phyloP scores from a whole-genome alignment of 2,329 filamentous ascomycete genomes.

The Aspergillus fumigatiaffinis region DNA sequence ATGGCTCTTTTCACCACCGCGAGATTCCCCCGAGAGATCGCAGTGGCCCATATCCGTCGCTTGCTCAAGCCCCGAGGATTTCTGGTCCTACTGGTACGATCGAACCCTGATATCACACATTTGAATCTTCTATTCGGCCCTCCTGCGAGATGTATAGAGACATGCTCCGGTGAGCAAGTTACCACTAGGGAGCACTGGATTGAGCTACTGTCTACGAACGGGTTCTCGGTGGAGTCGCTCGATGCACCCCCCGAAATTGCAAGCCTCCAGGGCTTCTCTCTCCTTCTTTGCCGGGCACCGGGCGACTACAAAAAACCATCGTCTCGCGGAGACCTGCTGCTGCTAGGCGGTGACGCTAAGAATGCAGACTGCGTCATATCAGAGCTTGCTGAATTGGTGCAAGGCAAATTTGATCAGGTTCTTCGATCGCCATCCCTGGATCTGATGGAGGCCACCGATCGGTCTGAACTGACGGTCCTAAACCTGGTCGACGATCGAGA shows the following conservation, averaged over 20 bases:
- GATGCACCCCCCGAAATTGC: not conserved
- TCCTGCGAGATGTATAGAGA: too few species aligned
- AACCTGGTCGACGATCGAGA: not conserved
- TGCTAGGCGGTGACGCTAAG: not conserved
- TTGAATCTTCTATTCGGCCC: too few species aligned
- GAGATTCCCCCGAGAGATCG: constrained; percentile 21
- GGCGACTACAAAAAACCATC: not conserved
- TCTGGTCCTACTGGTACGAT: not conserved
- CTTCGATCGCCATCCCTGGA: not conserved
- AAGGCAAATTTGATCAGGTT: not conserved
- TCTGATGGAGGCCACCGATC: not conserved
- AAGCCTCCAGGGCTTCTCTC: not conserved
- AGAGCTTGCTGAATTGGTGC: not conserved
- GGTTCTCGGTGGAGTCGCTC: not conserved
- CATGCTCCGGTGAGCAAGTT: too few species aligned
- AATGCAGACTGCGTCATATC: not conserved
- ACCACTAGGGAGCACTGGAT: not conserved
- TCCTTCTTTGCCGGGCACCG: not conserved
- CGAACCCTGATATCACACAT: not conserved
- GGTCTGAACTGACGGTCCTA: not conserved
- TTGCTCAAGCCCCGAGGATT: constrained; percentile 10
- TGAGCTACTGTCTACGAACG: not conserved
- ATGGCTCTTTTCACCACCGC: constrained; percentile 36
- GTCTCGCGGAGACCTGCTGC: not conserved
- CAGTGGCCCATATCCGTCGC: constrained; percentile 27